A percentile compares a stretch with the other conserved stretches of the same genome.
Conservation (phyloP, 768 basidiomycete genomes). For the Leccinum uliginosum region DNA sequence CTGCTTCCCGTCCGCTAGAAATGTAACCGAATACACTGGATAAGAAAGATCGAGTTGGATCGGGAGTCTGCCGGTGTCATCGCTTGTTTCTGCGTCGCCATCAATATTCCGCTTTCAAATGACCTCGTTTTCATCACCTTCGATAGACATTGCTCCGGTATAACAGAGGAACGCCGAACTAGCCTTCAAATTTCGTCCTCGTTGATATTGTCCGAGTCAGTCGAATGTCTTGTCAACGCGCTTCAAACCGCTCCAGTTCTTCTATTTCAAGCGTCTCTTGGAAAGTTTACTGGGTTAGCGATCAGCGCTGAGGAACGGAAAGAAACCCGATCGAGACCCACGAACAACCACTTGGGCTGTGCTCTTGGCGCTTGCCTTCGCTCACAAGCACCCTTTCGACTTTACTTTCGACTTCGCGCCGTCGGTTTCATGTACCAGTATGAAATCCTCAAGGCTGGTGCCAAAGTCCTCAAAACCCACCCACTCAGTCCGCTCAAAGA, state of each 20-base stretch:
- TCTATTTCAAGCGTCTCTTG: not conserved
- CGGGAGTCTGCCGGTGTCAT: not conserved
- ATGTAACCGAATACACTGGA: not conserved
- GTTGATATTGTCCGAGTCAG: not conserved
- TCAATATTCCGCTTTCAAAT: not conserved
- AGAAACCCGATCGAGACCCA: too few relatives aligned
- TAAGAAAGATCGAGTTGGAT: not conserved
- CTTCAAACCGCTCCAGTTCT: not conserved
- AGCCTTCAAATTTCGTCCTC: not conserved
- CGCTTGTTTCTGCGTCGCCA: not conserved
- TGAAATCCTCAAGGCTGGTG: too few relatives aligned
- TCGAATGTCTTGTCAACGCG: not conserved
- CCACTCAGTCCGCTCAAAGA: too few relatives aligned
- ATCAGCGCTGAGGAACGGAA: too few relatives aligned
- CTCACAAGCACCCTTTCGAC: too few relatives aligned
- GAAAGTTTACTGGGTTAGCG: not conserved
- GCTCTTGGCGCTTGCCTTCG: not conserved
- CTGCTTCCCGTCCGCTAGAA: not conserved
- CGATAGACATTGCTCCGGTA: not conserved
- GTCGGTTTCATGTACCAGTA: too few relatives aligned
- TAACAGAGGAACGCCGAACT: not conserved
- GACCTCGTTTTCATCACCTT: not conserved
- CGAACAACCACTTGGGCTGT: not conserved
- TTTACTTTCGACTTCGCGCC: too few relatives aligned
- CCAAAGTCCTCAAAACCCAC: too few relatives aligned